Base-by-base conservation (phyloP, 495 filamentous ascomycete species). In the Elaphomyces granulatus region DNA sequence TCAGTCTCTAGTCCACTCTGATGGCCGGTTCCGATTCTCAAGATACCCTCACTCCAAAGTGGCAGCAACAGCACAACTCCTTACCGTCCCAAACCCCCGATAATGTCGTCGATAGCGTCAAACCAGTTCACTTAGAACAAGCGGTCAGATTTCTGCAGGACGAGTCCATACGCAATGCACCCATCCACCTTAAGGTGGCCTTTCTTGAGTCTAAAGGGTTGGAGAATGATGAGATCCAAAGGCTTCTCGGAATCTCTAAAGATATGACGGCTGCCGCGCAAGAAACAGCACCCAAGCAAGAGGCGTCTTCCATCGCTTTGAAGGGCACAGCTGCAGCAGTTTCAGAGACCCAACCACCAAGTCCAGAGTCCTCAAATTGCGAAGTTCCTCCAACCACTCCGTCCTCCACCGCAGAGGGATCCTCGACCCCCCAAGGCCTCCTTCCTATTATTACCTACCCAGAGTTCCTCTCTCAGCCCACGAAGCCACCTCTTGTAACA, bases 371-470 rank as follows among this genome's bases (percentile, higher is more conserved):
- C 38, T 31, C 32, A 42, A 47, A 48, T 42, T 36, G 34, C 48
- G 36, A 46, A 48, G 42, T 46, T 42, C 14, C 51, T 10, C 32
- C 38, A 14, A 16, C 43, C 17, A 38, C 42, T 18, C 15, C 45
- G 23, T 31, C 48, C 43, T 30, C 45, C 44, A 38, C 32, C 34
- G 31, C 43, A 45, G 36, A 32, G 12, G 17, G 48, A 15, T 47
- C 61, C 36, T 47, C 58, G 45, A 19, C 56, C 32, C 33, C 48
- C 33, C 61, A 56, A 50, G 72, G 80, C 44, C 63, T 75, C 15
- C 72, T 85, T 16, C 92, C 88, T n/a, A 87, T 98, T 47, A 81
- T 96, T 51, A 98, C 90, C 17, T 96, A 95, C 61, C 90, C 90
- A 35, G 90, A 98, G 59, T 95, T 94, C 61, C 77, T 96, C 47